A percentile compares a stretch with the other conserved stretches of the same genome.
Conservation (phyloP, 345 rosid genomes). For the Microthlaspi erraticum region DNA sequence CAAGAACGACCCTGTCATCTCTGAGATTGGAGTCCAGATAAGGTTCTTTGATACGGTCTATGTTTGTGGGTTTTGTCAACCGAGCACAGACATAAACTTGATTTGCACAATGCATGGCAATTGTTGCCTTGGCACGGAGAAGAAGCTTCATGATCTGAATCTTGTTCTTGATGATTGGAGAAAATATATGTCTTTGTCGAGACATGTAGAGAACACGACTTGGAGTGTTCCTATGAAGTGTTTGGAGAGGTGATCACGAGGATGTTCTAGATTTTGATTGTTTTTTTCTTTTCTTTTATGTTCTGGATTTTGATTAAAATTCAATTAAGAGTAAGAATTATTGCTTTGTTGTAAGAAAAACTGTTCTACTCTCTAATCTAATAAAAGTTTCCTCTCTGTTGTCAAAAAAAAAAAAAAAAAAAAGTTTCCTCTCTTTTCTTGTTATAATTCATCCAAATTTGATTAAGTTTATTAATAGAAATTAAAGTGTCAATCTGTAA, state of each 20-base stretch:
- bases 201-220: conserved; percentile 28
- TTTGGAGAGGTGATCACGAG: neutral
- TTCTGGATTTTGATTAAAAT: too few species aligned
- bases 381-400: too few species aligned
- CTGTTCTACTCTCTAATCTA: too few species aligned
- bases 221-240: conserved; percentile 72
- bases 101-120: conserved; percentile 89
- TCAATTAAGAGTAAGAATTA: too few species aligned
- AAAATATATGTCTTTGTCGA: conserved; percentile 39
- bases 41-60: conserved; percentile 65
- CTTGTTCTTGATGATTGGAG: conserved; percentile 67
- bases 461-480: too few species aligned
- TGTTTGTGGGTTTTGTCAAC: conserved; percentile 74
- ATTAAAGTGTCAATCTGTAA: too few species aligned
- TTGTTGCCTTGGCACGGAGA: conserved; percentile 66
- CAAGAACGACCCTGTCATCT: conserved; percentile 48
- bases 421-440: too few species aligned
- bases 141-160: conserved; percentile 60
- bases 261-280: too few species aligned
- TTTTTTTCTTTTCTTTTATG: too few species aligned
- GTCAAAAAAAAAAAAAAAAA: too few species aligned
- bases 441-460: too few species aligned
- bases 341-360: too few species aligned
- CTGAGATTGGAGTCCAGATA: conserved; percentile 48
- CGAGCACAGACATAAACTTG: conserved; percentile 53